A percentile compares a stretch with the other conserved stretches of the same genome.
These are phyloP conservation scores for Fusarium lyarnte DNA, from an alignment of 2,329 filamentous ascomycete species.

Conservation along the genomic window DNA sequence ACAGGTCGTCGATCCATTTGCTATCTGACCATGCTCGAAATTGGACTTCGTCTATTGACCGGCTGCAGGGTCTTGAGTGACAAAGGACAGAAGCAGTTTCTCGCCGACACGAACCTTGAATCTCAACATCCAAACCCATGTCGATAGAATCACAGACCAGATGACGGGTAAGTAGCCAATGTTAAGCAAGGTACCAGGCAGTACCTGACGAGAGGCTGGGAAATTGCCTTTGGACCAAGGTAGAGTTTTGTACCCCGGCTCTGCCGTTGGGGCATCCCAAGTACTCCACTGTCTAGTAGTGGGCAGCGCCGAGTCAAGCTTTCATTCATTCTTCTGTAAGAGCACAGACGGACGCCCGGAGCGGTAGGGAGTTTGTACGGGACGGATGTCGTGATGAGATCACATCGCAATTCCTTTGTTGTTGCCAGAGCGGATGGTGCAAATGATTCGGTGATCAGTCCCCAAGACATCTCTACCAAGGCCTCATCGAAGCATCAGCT, in stretches of 20 bases:
- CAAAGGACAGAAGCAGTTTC: slow-evolving; percentile 22
- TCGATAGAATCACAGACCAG: slow-evolving; percentile 29
- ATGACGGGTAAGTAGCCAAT: slow-evolving; percentile 14
- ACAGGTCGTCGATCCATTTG: slow-evolving; percentile 28
- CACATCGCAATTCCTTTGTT: slow-evolving; percentile 1
- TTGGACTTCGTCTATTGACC: slow-evolving; percentile 15
- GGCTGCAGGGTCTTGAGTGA: slow-evolving; percentile 20
- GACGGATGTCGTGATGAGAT: not conserved
- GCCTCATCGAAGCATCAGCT: not conserved
- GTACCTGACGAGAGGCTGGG: slow-evolving; percentile 39
- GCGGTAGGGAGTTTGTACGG: not conserved
- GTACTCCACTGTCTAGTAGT: slow-evolving; percentile 36
- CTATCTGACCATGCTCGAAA: slow-evolving; percentile 9
- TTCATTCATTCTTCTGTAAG: slow-evolving; percentile 22
- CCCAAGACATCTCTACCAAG: not conserved
- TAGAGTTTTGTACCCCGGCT: slow-evolving; percentile 37
- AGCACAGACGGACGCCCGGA: slow-evolving; percentile 29
- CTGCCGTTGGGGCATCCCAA: slow-evolving; percentile 24
- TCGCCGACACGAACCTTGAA: slow-evolving; percentile 30
- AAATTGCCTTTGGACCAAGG: slow-evolving; percentile 36
- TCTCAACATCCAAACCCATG: slow-evolving; percentile 33
- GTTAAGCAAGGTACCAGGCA: slow-evolving; percentile 5
- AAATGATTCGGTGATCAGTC: slow-evolving; percentile 2
- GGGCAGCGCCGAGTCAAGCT: slow-evolving; percentile 41
- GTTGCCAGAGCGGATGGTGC: not conserved